phyloP scores from a whole-genome alignment of 768 basidiomycete species.

The Kwoniella bestiolae region DNA sequence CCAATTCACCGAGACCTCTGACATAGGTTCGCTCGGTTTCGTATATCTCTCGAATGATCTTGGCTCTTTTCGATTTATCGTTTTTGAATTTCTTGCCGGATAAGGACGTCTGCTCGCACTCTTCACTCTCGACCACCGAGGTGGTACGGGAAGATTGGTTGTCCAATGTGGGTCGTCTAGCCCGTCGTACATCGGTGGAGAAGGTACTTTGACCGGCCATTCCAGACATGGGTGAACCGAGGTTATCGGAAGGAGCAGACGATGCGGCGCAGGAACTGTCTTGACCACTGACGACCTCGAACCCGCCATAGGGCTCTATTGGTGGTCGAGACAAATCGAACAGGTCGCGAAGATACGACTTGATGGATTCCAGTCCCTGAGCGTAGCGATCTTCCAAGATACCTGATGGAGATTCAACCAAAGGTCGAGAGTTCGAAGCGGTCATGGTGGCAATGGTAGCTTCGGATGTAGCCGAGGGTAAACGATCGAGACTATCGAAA shows the following conservation, averaged over 20 bases:
- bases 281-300: constrained; percentile 33
- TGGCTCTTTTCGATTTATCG: constrained; percentile 80
- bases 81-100: constrained; percentile 78
- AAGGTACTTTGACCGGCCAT: constrained; percentile 16
- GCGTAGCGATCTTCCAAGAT: constrained; percentile 41
- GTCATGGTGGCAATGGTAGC: constrained; percentile 28
- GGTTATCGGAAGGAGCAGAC: constrained; percentile 16
- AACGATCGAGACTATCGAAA: constrained; percentile 12
- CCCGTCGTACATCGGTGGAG: constrained; percentile 24
- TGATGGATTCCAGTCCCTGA: constrained; percentile 78
- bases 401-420: constrained; percentile 8
- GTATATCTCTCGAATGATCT: constrained; percentile 87
- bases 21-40: constrained; percentile 94
- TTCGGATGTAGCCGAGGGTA: constrained; percentile 19
- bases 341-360: constrained; percentile 96
- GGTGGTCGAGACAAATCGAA: constrained; percentile 80
- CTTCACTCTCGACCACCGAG: constrained; percentile 27
- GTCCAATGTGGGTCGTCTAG: constrained; percentile 37
- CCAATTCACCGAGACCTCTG: constrained; percentile 87
- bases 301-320: constrained; percentile 59
- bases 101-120: constrained; percentile 15
- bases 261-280: constrained; percentile 25
- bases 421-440: constrained; percentile 7
- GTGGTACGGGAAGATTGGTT: constrained; percentile 17
- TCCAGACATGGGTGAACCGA: constrained; percentile 29